phyloP scores from a whole-genome alignment of 148 eudicot species.

The Chenopodium suecicum region DNA sequence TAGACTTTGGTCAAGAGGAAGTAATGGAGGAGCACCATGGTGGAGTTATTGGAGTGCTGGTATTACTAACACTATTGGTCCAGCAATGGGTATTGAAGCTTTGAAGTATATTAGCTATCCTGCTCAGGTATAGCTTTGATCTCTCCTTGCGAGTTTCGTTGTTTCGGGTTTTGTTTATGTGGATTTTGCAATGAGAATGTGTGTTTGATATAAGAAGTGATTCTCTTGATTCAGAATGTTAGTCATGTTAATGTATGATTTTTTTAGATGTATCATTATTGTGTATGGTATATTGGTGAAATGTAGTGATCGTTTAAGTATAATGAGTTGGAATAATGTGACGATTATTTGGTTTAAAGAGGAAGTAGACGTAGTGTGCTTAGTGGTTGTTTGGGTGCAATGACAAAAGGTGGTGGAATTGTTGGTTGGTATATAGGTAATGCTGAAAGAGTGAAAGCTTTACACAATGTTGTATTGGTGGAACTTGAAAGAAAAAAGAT shows the following conservation, averaged over 20 bases:
- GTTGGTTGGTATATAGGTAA: neutral
- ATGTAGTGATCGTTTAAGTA: neutral
- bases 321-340: neutral
- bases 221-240: neutral
- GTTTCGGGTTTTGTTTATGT: neutral
- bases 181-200: neutral
- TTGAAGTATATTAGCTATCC: constrained; percentile 95
- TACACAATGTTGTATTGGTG: neutral
- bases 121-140: constrained; percentile 62
- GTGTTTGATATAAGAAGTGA: neutral
- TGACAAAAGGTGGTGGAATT: neutral
- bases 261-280: neutral
- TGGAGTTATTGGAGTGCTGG: constrained; percentile 99
- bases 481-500: neutral
- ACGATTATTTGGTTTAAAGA: neutral
- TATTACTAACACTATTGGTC: constrained; percentile 96
- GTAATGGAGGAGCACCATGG: constrained; percentile 84
- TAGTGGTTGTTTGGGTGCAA: neutral
- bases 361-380: neutral
- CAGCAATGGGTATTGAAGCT: constrained; percentile 98
- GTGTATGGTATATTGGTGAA: neutral
- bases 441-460: neutral
- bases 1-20: constrained; percentile 67
- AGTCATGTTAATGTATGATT: neutral
- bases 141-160: neutral